Conservation (phyloP, 495 filamentous ascomycete species). For the Talaromyces proteolyticus region DNA sequence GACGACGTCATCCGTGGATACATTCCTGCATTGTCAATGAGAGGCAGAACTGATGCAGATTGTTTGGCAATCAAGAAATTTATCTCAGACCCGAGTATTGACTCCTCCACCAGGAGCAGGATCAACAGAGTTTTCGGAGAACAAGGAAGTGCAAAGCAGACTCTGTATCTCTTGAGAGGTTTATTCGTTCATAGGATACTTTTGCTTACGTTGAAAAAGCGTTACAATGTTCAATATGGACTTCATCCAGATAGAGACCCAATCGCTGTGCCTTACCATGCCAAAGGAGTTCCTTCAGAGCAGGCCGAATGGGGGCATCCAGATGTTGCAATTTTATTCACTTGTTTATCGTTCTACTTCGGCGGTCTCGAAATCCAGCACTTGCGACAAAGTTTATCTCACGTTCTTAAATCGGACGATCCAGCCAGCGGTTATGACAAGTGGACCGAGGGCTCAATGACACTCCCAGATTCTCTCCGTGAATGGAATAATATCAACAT, state of each 20-base stretch:
- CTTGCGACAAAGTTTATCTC: slow-evolving; percentile 37
- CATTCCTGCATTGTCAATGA: not conserved
- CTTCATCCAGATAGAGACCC: slow-evolving; percentile 42
- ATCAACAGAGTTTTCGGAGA: not conserved
- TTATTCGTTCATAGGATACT: slow-evolving; percentile 54
- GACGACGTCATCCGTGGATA: not conserved
- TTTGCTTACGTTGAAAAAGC: slow-evolving; percentile 51
- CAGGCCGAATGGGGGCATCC: slow-evolving; percentile 71
- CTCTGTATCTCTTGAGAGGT: slow-evolving; percentile 52
- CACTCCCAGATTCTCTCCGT: slow-evolving; percentile 32
- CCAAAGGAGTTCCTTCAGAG: slow-evolving; percentile 58
- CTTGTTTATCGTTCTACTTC: slow-evolving; percentile 65
- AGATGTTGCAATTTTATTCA: slow-evolving; percentile 61
- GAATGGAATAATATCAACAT: slow-evolving; percentile 53
- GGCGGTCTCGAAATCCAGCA: slow-evolving; percentile 48
- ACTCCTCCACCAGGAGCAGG: not conserved
- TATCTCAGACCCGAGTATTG: slow-evolving; percentile 8
- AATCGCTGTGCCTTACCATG: slow-evolving; percentile 63
- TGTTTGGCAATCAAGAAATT: slow-evolving; percentile 1
- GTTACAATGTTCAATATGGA: slow-evolving; percentile 69
- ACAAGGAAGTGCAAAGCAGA: not conserved
- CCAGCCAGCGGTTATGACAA: slow-evolving; percentile 45
- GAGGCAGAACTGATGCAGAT: not conserved
- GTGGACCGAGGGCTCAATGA: slow-evolving; percentile 37
- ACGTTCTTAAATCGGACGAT: slow-evolving; percentile 49